phyloP scores from a whole-genome alignment of 805 yeast species.

The Brettanomyces bruxellensis region DNA sequence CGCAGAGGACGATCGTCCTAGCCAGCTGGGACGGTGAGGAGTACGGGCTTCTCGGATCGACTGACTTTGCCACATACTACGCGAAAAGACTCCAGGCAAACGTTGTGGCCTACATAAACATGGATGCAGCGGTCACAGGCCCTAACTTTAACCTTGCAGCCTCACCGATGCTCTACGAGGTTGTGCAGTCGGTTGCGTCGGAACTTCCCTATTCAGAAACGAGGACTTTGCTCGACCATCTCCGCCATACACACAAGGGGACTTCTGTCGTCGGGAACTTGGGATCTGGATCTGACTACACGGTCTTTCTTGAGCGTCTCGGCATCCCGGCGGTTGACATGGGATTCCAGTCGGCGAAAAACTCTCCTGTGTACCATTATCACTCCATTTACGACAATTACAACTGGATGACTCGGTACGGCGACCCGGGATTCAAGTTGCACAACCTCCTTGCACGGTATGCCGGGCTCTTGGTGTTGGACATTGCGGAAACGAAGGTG shows the following conservation, averaged over 20 bases:
- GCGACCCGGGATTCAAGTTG: constrained; percentile 52
- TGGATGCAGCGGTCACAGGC: constrained; percentile 61
- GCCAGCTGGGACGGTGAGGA: constrained; percentile 83
- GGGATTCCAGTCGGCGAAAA: constrained; percentile 37
- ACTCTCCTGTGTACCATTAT: constrained; percentile 61
- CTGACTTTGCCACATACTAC: constrained; percentile 67
- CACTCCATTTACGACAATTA: constrained; percentile 69
- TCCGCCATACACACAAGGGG: constrained; percentile 11
- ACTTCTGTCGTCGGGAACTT: constrained; percentile 32
- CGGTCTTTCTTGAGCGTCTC: constrained; percentile 49
- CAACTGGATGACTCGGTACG: constrained; percentile 58
- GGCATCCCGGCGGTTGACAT: constrained; percentile 56
- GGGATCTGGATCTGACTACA: constrained; percentile 69
- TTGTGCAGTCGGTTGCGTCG: constrained; percentile 37
- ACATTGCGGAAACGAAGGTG: constrained; percentile 40
- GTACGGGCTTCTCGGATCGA: constrained; percentile 63
- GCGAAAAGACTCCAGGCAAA: constrained; percentile 34
- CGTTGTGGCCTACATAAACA: constrained; percentile 59
- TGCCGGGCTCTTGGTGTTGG: constrained; percentile 40
- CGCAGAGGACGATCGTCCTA: constrained; percentile 57
- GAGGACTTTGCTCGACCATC: constrained; percentile 28
- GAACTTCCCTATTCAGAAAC: constrained; percentile 36
- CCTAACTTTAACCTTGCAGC: constrained; percentile 39
- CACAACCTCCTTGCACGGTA: constrained; percentile 50
- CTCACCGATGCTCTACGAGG: constrained; percentile 48